phyloP scores from a whole-genome alignment of 208 protist species.

The Leishmania arabica region DNA sequence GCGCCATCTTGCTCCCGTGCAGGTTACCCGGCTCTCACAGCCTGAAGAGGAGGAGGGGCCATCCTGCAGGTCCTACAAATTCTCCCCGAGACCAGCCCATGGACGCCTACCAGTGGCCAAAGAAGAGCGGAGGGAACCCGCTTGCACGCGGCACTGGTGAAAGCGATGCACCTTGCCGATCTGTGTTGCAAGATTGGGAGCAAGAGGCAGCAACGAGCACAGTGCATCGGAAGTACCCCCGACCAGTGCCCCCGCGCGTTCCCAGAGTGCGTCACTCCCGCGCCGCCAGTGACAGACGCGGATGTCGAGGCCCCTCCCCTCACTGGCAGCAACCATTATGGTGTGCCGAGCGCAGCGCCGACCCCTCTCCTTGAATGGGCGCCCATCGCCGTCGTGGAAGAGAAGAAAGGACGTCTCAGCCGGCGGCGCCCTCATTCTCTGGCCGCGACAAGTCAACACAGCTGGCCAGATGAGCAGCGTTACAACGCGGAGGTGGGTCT shows the following conservation, averaged over 20 bases:
- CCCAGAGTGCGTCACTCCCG: too few relatives aligned
- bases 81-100: background rate
- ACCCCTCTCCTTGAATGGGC: background rate
- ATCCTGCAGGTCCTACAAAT: background rate
- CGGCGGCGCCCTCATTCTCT: conserved; percentile 16
- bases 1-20: background rate
- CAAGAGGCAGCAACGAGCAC: background rate
- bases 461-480: conserved; percentile 13
- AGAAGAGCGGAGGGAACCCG: background rate
- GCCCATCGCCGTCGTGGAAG: conserved; percentile 19
- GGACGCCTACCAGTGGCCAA: too few relatives aligned
- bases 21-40: background rate
- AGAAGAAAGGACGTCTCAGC: conserved; percentile 10
- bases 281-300: too few relatives aligned
- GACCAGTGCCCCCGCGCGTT: background rate
- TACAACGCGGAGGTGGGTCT: conserved; percentile 16
- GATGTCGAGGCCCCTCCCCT: background rate
- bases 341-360: background rate
- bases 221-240: background rate
- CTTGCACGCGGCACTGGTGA: background rate
- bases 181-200: background rate
- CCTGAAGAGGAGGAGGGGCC: background rate
- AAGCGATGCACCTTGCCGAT: background rate
- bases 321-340: background rate
- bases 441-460: conserved; percentile 20